Base-by-base conservation (phyloP, 306 rosid genomes). In the Leucaena leucocephala region DNA sequence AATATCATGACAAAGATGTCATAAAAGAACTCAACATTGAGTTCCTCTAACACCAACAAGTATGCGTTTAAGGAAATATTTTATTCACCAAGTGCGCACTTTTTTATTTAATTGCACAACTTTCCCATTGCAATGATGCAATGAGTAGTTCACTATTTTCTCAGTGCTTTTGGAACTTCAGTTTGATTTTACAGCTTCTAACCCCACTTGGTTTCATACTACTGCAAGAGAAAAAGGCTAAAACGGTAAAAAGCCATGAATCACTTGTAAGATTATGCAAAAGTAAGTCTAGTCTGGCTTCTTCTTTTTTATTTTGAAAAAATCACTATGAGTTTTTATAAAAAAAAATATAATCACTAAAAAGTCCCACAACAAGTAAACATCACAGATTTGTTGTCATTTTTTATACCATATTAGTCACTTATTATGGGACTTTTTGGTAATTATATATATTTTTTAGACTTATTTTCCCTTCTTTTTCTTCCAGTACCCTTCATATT, bases 1-100 rank as follows among this genome's bases (percentile, higher is more conserved):
- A 43, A 68, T 68, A 68, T 43, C 19, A 43, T 21, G 72, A 42
- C 35, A 68, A 68, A 68, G 72, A 68, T 68, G 73, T 22, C 73
- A 27, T 10, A 34, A 43, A 44, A 68, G 39, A 68, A 68, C 73
- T 43, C n/a, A 10, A 44, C 22, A 66, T 39, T 39, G 52, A 10
- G 72, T 11, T 67, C 35, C 42, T 34, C 11, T 0, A 34, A 35
- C 43, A 35, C 68, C 43, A 63, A 63, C 0, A 35, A 35, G 68
- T 6, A 13, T 19, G 39, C 19, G n/a, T 67, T 67, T 40, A n/a
- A 4, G 17, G 36, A 17, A 27, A 67, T 42, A 43, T 43, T 68
- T 22, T 19, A 44, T 68, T 33, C 19, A 43, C 52, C 19, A 1
- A 68, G 72, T 68, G 55, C 73, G 33, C 44, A 27, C 52, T 68